Conservation (phyloP, 2,329 filamentous ascomycete genomes). For the Ophiostoma sp. region DNA sequence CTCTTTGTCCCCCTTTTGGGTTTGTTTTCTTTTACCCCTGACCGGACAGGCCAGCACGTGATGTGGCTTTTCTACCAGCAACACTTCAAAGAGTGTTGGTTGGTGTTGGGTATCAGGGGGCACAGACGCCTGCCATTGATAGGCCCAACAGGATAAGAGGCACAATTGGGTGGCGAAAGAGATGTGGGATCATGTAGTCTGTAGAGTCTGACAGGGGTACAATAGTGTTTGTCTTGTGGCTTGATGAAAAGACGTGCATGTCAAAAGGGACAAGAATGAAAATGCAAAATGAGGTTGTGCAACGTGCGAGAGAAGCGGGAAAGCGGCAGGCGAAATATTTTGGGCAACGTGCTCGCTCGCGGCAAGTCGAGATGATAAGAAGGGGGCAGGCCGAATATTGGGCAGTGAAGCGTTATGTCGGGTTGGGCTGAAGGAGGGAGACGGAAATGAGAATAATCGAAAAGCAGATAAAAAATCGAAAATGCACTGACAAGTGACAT, state of each 20-base stretch:
- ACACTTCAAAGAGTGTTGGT: background rate
- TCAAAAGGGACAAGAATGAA: background rate
- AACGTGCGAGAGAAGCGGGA: background rate
- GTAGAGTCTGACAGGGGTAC: background rate
- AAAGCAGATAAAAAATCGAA: background rate
- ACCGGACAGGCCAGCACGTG: background rate
- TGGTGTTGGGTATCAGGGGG: background rate
- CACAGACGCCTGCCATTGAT: background rate
- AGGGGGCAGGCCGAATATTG: background rate
- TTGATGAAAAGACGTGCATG: background rate
- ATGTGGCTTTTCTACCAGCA: background rate
- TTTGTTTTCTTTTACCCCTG: conserved; percentile 23
- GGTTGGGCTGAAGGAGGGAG: background rate
- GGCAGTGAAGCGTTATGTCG: background rate
- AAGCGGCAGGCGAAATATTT: background rate
- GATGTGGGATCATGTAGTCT: background rate
- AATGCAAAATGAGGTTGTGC: background rate
- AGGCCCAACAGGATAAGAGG: background rate
- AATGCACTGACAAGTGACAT: background rate
- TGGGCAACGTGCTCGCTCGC: background rate
- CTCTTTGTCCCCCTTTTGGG: background rate
- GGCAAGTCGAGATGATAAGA: background rate
- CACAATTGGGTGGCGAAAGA: background rate
- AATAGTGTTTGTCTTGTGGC: background rate
- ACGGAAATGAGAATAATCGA: background rate